Evolutionary conservation across 2,329 filamentous ascomycete species (phyloP), one percentile per base, ranked within the genome.

Genomic region (Thelonectria discophora): DNA sequence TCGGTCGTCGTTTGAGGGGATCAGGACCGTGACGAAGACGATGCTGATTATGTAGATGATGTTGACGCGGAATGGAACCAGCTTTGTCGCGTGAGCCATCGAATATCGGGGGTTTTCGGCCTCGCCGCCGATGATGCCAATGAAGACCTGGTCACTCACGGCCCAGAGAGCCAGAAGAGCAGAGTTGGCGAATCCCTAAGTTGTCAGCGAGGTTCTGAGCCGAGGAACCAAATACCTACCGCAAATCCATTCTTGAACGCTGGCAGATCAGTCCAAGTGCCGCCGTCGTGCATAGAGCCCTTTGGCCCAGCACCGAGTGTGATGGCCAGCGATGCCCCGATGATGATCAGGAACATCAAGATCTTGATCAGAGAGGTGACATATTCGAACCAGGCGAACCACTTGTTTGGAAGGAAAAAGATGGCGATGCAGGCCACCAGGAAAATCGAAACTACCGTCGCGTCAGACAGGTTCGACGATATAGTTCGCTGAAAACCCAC

Each of bases 71-170:
- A 64, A 58, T 1, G 67, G 67, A 5, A 69, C 67, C 5, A 69
- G 43, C n/a, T 61, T 69, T 1, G 67, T 60, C 1, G 67, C 67
- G n/a, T 69, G 67, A 0, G 55, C 65, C 45, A 69, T 53, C 1
- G 62, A 60, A n/a, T 51, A 58, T 11, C 67, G 57, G 0, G 67
- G 67, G 13, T 46, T 59, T 37, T 67, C 37, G 0, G 66, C 62
- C 34, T 69, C 67, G 2, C 67, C 67, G 9, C 60, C 66, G 60
- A 69, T 65, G 32, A 69, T 61, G 17, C 67, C 67, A 30, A 69
- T 68, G 3, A 69, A 69, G 7, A 69, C 66, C 40, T 69, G 67
- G 3, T 69, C 67, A 0, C 67, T 66, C 1, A 69, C 66, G 0
- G 67, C 67, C 66, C 67, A 69, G 7, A 51, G 63, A 1, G 67